Percentiles rank a stretch among this genome's conserved stretches.
Conservation (phyloP, 1,284 basidiomycete species). For the Ustilago xerochloae region DNA sequence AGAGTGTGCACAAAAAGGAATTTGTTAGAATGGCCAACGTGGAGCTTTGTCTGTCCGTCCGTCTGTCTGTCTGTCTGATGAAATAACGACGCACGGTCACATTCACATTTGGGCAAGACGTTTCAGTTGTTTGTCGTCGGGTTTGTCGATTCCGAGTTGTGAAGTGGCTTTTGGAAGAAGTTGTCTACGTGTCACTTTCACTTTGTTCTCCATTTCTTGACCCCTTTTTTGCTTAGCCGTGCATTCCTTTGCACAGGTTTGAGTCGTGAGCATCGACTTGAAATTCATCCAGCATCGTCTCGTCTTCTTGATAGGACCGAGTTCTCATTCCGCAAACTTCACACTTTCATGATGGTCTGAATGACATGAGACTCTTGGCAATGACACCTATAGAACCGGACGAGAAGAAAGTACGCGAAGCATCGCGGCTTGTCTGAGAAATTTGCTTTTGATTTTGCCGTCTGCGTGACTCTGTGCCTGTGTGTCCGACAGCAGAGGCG, state of each 20-base stretch:
- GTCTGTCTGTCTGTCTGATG: not conserved
- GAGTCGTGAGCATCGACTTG: too few species aligned
- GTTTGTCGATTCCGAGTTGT: not conserved
- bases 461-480: not conserved
- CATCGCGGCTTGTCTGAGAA: not conserved
- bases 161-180: conserved; percentile 3
- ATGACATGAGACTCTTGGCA: conserved; percentile 5
- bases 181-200: conserved; percentile 10
- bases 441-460: not conserved
- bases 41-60: not conserved
- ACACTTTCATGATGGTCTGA: too few species aligned
- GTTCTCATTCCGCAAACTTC: too few species aligned
- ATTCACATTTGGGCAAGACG: too few species aligned
- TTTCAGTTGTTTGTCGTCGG: not conserved
- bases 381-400: not conserved
- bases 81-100: not conserved
- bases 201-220: not conserved
- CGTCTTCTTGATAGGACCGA: too few species aligned
- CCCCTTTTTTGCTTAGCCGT: conserved; percentile 8
- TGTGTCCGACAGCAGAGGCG: not conserved
- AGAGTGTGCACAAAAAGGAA: not conserved
- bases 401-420: conserved; percentile 13
- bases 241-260: not conserved
- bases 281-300: too few species aligned
- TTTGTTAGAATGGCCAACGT: not conserved